Evolutionary conservation across 768 basidiomycete genomes (phyloP).

Genomic region (Phlebiopsis flavidoalba): DNA sequence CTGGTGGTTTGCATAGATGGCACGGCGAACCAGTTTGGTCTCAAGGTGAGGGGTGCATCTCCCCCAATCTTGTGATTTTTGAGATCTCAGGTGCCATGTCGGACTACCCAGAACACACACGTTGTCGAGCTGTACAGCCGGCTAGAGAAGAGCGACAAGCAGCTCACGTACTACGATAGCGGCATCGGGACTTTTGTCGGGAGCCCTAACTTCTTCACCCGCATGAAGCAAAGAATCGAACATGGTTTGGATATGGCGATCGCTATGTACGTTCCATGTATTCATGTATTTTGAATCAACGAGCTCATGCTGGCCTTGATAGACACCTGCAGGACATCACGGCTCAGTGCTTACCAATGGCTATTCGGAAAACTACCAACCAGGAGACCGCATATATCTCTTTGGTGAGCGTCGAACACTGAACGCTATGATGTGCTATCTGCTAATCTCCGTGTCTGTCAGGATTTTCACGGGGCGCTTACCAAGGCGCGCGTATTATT

Average conservation of each 20-base stretch:
- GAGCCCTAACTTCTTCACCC: too few relatives aligned
- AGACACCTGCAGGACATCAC: background rate
- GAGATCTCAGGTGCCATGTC: background rate
- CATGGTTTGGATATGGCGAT: too few relatives aligned
- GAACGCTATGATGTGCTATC: too few relatives aligned
- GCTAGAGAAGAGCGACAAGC: background rate
- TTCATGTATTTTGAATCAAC: too few relatives aligned
- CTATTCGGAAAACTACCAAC: background rate
- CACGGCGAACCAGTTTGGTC: background rate
- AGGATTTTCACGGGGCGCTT: slow-evolving; percentile 1
- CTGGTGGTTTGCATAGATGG: too few relatives aligned
- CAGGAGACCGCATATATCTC: background rate
- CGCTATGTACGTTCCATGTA: too few relatives aligned
- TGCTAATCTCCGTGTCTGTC: too few relatives aligned
- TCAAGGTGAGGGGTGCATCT: background rate
- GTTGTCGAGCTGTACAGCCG: background rate
- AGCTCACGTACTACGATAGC: background rate
- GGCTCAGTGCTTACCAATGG: background rate
- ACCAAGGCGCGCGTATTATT: background rate
- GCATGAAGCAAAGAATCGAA: too few relatives aligned
- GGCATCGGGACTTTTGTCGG: too few relatives aligned
- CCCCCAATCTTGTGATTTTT: too few relatives aligned
- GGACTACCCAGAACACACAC: background rate
- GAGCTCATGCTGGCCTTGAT: too few relatives aligned
- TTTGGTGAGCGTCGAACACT: background rate